phyloP scores from a whole-genome alignment of 139 green algal species.

The Asterochloris erici region DNA sequence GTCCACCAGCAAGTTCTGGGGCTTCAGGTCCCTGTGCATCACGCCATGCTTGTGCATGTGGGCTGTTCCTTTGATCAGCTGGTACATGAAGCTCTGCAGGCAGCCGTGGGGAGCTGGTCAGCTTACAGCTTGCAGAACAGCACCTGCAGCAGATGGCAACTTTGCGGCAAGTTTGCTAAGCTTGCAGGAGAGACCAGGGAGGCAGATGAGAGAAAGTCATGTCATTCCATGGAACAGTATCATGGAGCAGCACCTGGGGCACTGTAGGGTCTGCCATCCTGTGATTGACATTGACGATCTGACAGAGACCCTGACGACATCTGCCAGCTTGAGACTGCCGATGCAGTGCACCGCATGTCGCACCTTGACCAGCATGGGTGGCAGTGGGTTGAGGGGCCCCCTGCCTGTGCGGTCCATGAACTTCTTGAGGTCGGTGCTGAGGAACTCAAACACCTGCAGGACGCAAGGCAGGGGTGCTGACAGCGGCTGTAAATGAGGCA shows the following conservation, averaged over 20 bases:
- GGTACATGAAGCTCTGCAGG: constrained; percentile 88
- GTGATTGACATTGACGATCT: no score
- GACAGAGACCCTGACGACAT: no score
- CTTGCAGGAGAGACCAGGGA: not conserved
- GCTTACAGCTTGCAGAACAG: not conserved
- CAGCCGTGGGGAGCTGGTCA: not conserved
- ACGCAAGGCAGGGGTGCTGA: not conserved
- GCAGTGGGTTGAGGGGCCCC: constrained; percentile 35
- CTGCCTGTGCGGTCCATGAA: constrained; percentile 82
- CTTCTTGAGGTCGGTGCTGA: constrained; percentile 98
- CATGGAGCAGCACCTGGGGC: no score
- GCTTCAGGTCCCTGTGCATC: constrained; percentile 96
- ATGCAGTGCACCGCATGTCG: no score
- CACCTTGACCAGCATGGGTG: constrained; percentile 72
- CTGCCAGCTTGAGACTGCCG: not conserved
- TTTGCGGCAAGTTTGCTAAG: not conserved
- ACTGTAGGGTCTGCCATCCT: not conserved
- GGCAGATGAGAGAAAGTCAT: no score
- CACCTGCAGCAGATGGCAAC: not conserved
- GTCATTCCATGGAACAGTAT: no score
- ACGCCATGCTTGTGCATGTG: constrained; percentile 92
- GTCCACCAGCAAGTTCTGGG: constrained; percentile 97
- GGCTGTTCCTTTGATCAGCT: constrained; percentile 90
- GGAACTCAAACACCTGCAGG: constrained; percentile 93
- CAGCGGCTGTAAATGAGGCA: not conserved